Evolutionary conservation across 129 eudicot genomes (phyloP).

Genomic region (Centaurea solstitialis): DNA sequence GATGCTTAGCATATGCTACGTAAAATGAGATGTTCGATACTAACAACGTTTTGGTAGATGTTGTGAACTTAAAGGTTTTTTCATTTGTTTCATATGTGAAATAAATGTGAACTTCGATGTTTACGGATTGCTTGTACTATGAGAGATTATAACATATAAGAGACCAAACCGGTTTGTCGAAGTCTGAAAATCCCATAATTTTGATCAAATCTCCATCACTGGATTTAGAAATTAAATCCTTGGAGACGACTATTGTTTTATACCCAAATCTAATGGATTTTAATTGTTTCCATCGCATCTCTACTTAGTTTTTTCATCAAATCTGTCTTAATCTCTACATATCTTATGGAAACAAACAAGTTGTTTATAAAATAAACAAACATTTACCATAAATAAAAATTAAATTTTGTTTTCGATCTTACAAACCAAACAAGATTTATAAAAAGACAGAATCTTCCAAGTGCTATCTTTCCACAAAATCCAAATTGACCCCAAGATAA

Average conservation of each 20-base stretch:
- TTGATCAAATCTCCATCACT: not conserved
- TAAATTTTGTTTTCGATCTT: too few relatives aligned
- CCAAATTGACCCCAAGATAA: too few relatives aligned
- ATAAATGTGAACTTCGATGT: not conserved
- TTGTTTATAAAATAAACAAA: not conserved
- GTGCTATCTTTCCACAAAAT: too few relatives aligned
- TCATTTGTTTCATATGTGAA: conserved; percentile 14
- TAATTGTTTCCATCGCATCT: not conserved
- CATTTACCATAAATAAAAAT: too few relatives aligned
- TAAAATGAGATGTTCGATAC: not conserved
- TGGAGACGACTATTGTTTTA: not conserved
- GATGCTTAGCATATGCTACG: conserved; percentile 25
- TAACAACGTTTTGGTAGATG: conserved; percentile 1
- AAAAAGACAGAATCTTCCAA: too few relatives aligned
- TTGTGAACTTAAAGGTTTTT: not conserved
- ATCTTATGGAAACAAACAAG: not conserved
- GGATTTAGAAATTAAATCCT: not conserved
- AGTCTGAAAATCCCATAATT: too few relatives aligned
- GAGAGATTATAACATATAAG: too few relatives aligned
- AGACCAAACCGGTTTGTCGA: too few relatives aligned
- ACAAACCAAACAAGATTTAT: too few relatives aligned
- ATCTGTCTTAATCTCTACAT: not conserved
- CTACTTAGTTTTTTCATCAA: not conserved
- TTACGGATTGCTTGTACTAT: not conserved
- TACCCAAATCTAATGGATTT: not conserved